Conservation (phyloP, 2,329 filamentous ascomycete genomes). For the Penicillium sclerotigenum region DNA sequence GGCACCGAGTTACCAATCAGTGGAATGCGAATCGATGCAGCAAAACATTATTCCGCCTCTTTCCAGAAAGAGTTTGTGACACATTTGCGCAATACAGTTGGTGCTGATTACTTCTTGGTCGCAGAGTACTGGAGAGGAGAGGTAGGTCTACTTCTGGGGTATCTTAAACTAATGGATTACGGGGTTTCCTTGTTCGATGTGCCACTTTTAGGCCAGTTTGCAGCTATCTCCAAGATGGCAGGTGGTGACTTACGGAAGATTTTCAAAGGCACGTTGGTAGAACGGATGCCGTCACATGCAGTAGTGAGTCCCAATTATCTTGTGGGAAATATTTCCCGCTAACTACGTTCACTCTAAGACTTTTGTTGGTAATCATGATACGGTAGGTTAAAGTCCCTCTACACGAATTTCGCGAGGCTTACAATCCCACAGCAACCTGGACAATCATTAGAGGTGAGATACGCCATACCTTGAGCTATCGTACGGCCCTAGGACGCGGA, state of each 20-base stretch:
- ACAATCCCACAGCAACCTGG: slow-evolving; percentile 51
- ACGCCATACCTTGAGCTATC: neutral
- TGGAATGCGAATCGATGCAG: slow-evolving; percentile 68
- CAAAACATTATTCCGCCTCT: slow-evolving; percentile 65
- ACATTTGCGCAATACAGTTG: slow-evolving; percentile 51
- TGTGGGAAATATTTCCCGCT: neutral
- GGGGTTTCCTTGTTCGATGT: slow-evolving; percentile 64
- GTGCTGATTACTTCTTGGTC: slow-evolving; percentile 61
- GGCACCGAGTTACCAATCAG: slow-evolving; percentile 58
- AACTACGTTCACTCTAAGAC: slow-evolving; percentile 44
- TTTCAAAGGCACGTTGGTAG: slow-evolving; percentile 60
- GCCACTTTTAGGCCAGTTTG: slow-evolving; percentile 66
- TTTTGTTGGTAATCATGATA: slow-evolving; percentile 71
- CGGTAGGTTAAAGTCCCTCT: slow-evolving; percentile 35
- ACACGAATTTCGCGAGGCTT: neutral
- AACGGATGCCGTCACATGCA: slow-evolving; percentile 52
- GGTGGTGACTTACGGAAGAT: slow-evolving; percentile 60
- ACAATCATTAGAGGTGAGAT: slow-evolving; percentile 55
- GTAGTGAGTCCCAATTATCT: slow-evolving; percentile 46
- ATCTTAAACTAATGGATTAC: slow-evolving; percentile 57
- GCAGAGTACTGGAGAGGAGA: slow-evolving; percentile 68
- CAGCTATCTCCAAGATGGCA: slow-evolving; percentile 54
- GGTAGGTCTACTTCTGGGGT: slow-evolving; percentile 53
- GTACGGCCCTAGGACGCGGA: neutral
- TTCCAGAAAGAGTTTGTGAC: slow-evolving; percentile 64